Conservation (phyloP, 192 early-diverging fungal genomes). For the Umbelopsis vinacea region DNA sequence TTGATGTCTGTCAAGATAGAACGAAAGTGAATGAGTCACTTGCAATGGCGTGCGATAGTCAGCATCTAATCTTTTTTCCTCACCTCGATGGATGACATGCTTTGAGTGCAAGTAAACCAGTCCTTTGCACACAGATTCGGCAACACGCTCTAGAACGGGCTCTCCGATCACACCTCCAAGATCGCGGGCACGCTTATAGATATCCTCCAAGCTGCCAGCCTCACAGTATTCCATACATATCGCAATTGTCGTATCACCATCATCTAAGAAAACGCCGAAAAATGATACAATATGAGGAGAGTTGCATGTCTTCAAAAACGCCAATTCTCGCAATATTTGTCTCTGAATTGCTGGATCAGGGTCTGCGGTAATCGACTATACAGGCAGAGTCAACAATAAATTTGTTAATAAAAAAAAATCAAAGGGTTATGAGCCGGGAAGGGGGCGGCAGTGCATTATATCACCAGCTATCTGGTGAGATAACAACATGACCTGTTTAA, state of each 20-base stretch:
- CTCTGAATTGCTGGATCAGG: constrained; percentile 72
- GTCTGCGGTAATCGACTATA: constrained; percentile 63
- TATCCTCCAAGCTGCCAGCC: constrained; percentile 88
- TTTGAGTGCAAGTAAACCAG: constrained; percentile 89
- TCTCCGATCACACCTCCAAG: constrained; percentile 86
- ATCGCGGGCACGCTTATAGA: constrained; percentile 78
- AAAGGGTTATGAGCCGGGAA: neutral
- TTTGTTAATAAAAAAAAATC: neutral
- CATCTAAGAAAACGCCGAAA: constrained; percentile 90
- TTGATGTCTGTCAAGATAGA: constrained; percentile 78
- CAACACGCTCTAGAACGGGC: constrained; percentile 85
- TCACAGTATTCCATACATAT: constrained; percentile 99
- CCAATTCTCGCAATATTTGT: constrained; percentile 91
- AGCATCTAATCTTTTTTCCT: neutral
- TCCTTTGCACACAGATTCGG: constrained; percentile 85
- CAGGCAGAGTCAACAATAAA: neutral
- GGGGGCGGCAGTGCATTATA: no score
- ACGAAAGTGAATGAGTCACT: neutral
- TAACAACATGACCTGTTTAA: neutral
- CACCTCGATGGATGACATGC: constrained; percentile 91
- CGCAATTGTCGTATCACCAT: constrained; percentile 77
- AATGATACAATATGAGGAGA: constrained; percentile 94
- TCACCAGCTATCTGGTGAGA: no score
- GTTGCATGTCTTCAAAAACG: constrained; percentile 86
- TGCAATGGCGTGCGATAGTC: neutral